Evolutionary conservation across 768 basidiomycete species (phyloP).

Genomic region (Suillus luteus): DNA sequence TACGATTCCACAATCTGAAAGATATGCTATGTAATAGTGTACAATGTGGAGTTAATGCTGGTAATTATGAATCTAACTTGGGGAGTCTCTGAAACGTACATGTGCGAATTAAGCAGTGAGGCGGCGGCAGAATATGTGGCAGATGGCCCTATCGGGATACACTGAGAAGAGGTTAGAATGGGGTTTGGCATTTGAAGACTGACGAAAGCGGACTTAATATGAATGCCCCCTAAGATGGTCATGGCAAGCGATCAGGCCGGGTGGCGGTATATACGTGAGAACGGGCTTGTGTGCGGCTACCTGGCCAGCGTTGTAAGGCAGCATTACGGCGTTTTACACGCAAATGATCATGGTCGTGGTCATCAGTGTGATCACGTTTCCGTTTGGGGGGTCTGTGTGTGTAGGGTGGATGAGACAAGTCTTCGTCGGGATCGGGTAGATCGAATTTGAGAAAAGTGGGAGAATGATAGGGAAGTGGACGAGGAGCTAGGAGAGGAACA

Average conservation of each 20-base stretch:
- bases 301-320: conserved; percentile 17
- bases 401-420: conserved; percentile 71
- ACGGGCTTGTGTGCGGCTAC: conserved; percentile 2
- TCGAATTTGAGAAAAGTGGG: conserved; percentile 71
- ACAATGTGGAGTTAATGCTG: conserved; percentile 10
- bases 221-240: conserved; percentile 3
- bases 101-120: conserved; percentile 7
- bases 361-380: conserved; percentile 41
- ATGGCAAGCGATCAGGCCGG: conserved; percentile 9
- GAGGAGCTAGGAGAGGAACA: conserved; percentile 68
- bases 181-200: neutral
- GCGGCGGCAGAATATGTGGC: conserved; percentile 5
- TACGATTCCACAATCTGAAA: conserved; percentile 10
- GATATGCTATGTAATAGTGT: conserved; percentile 10
- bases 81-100: neutral
- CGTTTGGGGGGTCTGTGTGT: conserved; percentile 56
- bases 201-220: neutral
- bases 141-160: neutral
- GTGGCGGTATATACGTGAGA: conserved; percentile 6
- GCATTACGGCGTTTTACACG: conserved; percentile 32
- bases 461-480: conserved; percentile 68
- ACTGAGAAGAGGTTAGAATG: neutral
- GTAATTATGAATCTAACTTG: conserved; percentile 3
- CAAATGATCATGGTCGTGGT: conserved; percentile 15
- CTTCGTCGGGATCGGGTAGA: conserved; percentile 66